Evolutionary conservation across 164 flowering plant species (phyloP).

Genomic region (Chimonanthus praecox): DNA sequence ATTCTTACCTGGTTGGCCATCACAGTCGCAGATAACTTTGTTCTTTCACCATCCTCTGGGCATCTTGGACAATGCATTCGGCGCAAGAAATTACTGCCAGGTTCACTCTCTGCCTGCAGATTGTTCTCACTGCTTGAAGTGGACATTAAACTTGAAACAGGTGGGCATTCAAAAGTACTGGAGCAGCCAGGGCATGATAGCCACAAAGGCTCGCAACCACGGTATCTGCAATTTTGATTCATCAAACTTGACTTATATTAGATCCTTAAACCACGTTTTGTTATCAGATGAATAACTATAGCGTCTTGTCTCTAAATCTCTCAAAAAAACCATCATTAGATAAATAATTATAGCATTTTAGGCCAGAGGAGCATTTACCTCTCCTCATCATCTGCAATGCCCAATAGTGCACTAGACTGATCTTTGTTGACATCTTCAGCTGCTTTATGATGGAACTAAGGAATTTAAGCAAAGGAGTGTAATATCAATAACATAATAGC

Average conservation of each 20-base stretch:
- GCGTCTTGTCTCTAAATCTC: background rate
- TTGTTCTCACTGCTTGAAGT: constrained; percentile 28
- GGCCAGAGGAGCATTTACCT: constrained; percentile 40
- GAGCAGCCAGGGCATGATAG: constrained; percentile 92
- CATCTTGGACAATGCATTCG: constrained; percentile 72
- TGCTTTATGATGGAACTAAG: constrained; percentile 64
- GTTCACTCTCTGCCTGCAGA: constrained; percentile 25
- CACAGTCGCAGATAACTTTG: constrained; percentile 57
- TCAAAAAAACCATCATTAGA: background rate
- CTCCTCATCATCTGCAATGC: constrained; percentile 58
- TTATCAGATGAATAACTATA: too few species aligned
- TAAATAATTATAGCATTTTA: background rate
- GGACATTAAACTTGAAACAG: constrained; percentile 45
- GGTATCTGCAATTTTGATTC: constrained; percentile 52
- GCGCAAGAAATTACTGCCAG: constrained; percentile 49
- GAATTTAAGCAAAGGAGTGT: constrained; percentile 5
- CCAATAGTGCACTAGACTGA: constrained; percentile 47
- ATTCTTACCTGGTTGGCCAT: constrained; percentile 83
- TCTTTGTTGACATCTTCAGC: constrained; percentile 44
- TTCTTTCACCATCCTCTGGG: constrained; percentile 57
- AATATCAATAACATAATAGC: background rate
- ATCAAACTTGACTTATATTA: constrained; percentile 4
- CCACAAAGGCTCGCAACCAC: constrained; percentile 69
- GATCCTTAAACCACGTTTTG: background rate
- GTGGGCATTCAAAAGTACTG: constrained; percentile 64